Percentiles rank a stretch among this genome's conserved stretches.
phyloP scores from a whole-genome alignment of 73 alveolate species.

The Urostyla sp. region DNA sequence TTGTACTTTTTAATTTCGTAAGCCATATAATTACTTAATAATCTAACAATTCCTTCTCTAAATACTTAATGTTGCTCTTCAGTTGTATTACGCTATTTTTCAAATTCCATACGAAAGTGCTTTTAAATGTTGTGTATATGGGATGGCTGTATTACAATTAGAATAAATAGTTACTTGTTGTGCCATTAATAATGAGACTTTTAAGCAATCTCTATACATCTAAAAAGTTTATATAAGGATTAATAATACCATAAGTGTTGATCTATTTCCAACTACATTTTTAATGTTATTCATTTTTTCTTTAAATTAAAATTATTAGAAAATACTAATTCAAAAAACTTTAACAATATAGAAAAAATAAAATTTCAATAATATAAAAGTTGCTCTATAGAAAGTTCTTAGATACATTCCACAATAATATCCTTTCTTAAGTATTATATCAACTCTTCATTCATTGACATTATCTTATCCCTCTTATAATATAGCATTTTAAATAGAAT shows the following conservation, averaged over 20 bases:
- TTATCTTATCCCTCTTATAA: background rate
- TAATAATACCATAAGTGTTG: background rate
- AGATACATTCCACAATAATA: constrained; percentile 17
- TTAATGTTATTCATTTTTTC: background rate
- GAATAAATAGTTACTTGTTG: background rate
- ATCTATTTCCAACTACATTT: too few species aligned
- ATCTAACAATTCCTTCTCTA: constrained; percentile 59
- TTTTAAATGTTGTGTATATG: constrained; percentile 11
- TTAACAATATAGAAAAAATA: background rate
- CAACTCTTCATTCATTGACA: background rate
- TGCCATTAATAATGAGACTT: constrained; percentile 22
- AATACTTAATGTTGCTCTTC: constrained; percentile 55
- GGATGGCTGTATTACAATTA: constrained; percentile 1
- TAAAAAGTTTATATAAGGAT: background rate
- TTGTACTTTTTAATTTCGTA: constrained; percentile 28
- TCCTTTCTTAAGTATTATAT: constrained; percentile 8
- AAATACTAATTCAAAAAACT: background rate
- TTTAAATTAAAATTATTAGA: too few species aligned
- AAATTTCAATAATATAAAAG: constrained; percentile 9
- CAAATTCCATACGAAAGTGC: constrained; percentile 62
- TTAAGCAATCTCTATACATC: constrained; percentile 55
- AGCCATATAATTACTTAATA: constrained; percentile 45
- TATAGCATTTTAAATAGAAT: constrained; percentile 19
- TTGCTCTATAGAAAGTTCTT: background rate
- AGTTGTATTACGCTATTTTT: constrained; percentile 37